A percentile compares a stretch with the other conserved stretches of the same genome.
Conservation (phyloP, 1,139 yeast species). For the Sugiyamaella xylanicola region DNA sequence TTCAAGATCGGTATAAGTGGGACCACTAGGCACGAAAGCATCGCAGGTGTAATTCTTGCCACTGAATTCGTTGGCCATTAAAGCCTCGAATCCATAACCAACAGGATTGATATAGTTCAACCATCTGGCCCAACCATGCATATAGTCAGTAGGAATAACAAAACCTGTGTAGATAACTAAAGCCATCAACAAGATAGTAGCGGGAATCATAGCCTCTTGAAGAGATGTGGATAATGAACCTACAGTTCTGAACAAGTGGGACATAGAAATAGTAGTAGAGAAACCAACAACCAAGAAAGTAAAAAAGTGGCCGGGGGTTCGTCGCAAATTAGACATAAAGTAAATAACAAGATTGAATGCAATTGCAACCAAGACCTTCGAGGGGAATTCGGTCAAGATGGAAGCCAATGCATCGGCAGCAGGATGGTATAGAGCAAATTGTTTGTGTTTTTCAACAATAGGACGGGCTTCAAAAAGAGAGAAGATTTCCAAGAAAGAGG, state of each 20-base stretch:
- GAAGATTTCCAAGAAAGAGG: conserved; percentile 73
- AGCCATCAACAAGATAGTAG: conserved; percentile 61
- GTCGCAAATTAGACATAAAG: conserved; percentile 66
- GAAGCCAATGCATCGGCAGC: conserved; percentile 77
- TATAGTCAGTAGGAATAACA: conserved; percentile 63
- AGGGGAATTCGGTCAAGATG: conserved; percentile 66
- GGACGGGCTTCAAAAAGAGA: conserved; percentile 73
- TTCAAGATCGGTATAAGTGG: conserved; percentile 46
- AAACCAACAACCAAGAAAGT: conserved; percentile 59
- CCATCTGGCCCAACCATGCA: conserved; percentile 83
- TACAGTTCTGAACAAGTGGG: conserved; percentile 69
- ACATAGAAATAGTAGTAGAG: conserved; percentile 62
- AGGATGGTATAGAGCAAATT: conserved; percentile 74
- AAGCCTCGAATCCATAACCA: conserved; percentile 66
- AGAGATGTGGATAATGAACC: conserved; percentile 65
- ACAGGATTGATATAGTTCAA: conserved; percentile 72
- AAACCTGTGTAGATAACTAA: conserved; percentile 76
- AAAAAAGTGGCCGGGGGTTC: conserved; percentile 71
- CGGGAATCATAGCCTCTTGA: conserved; percentile 73
- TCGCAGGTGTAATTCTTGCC: conserved; percentile 50
- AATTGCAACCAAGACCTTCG: conserved; percentile 56
- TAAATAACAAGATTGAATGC: conserved; percentile 64
- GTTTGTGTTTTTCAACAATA: conserved; percentile 76
- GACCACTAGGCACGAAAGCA: conserved; percentile 55
- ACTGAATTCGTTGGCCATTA: conserved; percentile 65